Base-by-base conservation (phyloP, 352 stramenopile genomes). In the Globisporangium barbulae region DNA sequence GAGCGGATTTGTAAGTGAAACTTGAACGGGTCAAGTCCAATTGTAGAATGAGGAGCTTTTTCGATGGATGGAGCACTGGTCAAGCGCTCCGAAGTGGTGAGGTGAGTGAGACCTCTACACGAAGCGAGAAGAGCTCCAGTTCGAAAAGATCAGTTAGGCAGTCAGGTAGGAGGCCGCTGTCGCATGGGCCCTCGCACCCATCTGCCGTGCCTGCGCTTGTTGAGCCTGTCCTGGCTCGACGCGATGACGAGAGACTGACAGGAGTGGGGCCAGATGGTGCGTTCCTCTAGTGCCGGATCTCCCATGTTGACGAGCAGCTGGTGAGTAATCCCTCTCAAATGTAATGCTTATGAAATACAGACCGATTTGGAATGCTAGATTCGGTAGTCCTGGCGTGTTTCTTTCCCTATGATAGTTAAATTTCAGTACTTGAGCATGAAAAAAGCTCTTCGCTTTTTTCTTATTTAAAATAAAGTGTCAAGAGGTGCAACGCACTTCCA, bases 11-110 rank as follows among this genome's bases (percentile, higher is more conserved):
- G 57, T 54, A 55, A 62, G 33, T 63, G 48, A 48, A 60, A 44
- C 57, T 55, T 39, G 44, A 55, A 44, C 57, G 44, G 53, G 31
- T 30, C 57, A 63, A 63, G 57, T 54, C 57, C 39, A 63, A 63
- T 55, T 63, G 30, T n/a, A 21, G 47, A 63, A 63, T 63, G 57
- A 22, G 48, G 30, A 21, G 35, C 35, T 41, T 9, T 41, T 41
- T 41, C 35, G 31, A 9, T 9, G 31, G 8, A 37, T 3, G 31
- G 31, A 37, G 31, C 31, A 12, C 12, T 41, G 10, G 10, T 9
- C 35, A 41, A 41, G 22, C 19, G 3, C 48, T 37, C 10, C 12
- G 22, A 35, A 31, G 25, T 10, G 12, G 15, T 8, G 22, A 30
- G 45, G 6, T 15, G 21, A n/a, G n/a, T 22, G 21, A 28, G 45